Percentiles rank a stretch among this genome's conserved stretches.
Conservation (phyloP, 345 rosid species). For the Citrus mangshanensis region DNA sequence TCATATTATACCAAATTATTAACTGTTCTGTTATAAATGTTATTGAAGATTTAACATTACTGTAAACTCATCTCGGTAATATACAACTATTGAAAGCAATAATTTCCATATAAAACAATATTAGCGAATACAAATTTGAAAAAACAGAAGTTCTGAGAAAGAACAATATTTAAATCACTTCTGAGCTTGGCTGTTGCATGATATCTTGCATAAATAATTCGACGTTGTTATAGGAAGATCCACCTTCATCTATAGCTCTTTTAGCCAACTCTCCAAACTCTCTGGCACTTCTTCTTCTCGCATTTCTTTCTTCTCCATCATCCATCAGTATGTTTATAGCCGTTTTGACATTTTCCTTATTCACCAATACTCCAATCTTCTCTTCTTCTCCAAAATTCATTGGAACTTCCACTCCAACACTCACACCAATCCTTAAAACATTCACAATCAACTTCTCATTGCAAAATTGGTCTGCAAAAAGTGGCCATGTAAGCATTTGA, state of each 20-base stretch:
- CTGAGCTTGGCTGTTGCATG: background rate
- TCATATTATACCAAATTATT: too few species aligned
- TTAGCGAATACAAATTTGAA: too few species aligned
- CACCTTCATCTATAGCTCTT: background rate
- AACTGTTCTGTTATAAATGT: too few species aligned
- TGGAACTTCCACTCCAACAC: background rate
- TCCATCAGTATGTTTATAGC: background rate
- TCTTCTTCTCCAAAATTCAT: background rate
- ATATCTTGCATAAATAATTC: background rate
- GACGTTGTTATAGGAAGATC: background rate
- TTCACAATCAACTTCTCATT: slow-evolving; percentile 16
- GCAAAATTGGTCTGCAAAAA: slow-evolving; percentile 23
- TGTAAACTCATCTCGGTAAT: too few species aligned
- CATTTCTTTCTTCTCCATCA: slow-evolving; percentile 1
- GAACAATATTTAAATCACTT: background rate
- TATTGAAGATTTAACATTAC: too few species aligned
- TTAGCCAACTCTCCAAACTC: background rate
- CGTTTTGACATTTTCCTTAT: background rate
- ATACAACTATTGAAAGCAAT: too few species aligned
- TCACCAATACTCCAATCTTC: background rate
- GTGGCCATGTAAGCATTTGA: slow-evolving; percentile 27
- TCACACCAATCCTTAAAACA: background rate
- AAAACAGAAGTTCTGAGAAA: too few species aligned
- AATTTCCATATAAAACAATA: too few species aligned
- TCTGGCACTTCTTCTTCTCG: background rate